phyloP scores from a whole-genome alignment of 768 basidiomycete genomes.

The Termitomyces sp. region DNA sequence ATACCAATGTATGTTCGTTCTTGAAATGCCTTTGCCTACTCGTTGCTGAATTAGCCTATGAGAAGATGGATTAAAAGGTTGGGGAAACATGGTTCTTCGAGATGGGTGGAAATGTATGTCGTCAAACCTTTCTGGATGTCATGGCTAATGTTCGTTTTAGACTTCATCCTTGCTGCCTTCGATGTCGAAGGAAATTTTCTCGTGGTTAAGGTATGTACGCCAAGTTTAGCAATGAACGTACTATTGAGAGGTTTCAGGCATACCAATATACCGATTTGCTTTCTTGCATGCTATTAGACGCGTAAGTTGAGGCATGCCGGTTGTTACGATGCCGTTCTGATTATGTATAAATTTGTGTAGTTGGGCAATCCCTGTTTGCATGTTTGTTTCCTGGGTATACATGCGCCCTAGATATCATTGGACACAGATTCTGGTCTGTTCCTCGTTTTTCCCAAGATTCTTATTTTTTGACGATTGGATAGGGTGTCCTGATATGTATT shows the following conservation, averaged over 20 bases:
- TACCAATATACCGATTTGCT: slow-evolving; percentile 84
- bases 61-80: slow-evolving; percentile 78
- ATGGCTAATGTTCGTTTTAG: slow-evolving; percentile 27
- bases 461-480: not conserved
- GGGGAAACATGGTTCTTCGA: slow-evolving; percentile 62
- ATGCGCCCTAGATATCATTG: slow-evolving; percentile 77
- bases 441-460: not conserved
- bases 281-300: slow-evolving; percentile 90
- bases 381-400: slow-evolving; percentile 80
- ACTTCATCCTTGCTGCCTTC: slow-evolving; percentile 70
- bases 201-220: slow-evolving; percentile 56
- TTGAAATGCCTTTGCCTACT: not conserved
- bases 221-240: not conserved
- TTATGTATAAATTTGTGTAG: slow-evolving; percentile 23
- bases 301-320: slow-evolving; percentile 35
- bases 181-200: slow-evolving; percentile 90
- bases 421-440: slow-evolving; percentile 70
- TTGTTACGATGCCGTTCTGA: not conserved
- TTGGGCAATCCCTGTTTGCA: slow-evolving; percentile 86
- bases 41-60: not conserved
- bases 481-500: slow-evolving; percentile 73
- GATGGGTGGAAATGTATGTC: slow-evolving; percentile 87
- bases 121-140: not conserved
- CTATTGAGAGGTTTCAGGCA: slow-evolving; percentile 35
- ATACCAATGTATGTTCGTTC: slow-evolving; percentile 59